Conservation (phyloP, 1,139 yeast species). For the Candida albicans region DNA sequence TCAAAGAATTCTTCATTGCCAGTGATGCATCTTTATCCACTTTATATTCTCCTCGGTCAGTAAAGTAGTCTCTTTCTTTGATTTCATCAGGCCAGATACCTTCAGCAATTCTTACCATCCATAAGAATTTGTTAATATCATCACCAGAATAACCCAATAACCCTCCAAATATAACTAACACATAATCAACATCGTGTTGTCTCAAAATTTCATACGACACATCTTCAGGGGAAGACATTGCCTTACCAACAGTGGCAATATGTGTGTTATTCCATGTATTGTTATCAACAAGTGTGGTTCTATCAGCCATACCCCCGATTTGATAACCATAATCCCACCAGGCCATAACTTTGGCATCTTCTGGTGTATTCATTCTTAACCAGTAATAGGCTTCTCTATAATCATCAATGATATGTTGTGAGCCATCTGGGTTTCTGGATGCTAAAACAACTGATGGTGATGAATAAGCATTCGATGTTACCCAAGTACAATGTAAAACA, state of each 20-base stretch:
- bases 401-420: conserved; percentile 85
- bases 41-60: conserved; percentile 82
- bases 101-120: conserved; percentile 99
- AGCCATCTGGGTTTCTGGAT: conserved; percentile 81
- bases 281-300: conserved; percentile 97
- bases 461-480: conserved; percentile 91
- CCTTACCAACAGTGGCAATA: conserved; percentile 99
- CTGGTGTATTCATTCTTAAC: conserved; percentile 97
- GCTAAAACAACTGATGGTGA: conserved; percentile 98
- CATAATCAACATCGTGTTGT: conserved; percentile 94
- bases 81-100: conserved; percentile 99
- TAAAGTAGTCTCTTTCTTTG: conserved; percentile 80
- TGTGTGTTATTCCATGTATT: conserved; percentile 99
- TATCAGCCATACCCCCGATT: conserved; percentile 99
- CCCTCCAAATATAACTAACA: conserved; percentile 92
- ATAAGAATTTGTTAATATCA: conserved; percentile 92
- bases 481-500: conserved; percentile 97
- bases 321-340: conserved; percentile 99
- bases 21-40: conserved; percentile 80
- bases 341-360: conserved; percentile 93
- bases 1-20: conserved; percentile 83
- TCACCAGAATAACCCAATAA: conserved; percentile 93
- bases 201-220: conserved; percentile 83
- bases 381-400: conserved; percentile 99
- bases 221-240: conserved; percentile 90